Conservation (phyloP, 192 early-diverging fungal genomes). For the Thoreauomyces humboldtii region DNA sequence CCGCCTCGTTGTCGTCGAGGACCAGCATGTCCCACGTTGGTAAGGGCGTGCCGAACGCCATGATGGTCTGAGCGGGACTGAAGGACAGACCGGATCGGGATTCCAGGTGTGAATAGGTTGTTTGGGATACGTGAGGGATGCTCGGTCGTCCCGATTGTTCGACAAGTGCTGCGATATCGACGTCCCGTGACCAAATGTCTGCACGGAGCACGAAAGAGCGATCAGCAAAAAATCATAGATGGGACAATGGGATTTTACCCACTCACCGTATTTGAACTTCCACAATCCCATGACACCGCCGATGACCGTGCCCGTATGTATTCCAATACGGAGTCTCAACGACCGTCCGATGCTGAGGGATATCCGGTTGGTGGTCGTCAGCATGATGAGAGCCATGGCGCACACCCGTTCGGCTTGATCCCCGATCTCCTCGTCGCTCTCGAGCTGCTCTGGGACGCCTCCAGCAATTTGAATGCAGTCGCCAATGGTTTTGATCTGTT, state of each 20-base stretch:
- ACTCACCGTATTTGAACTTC: conserved; percentile 40
- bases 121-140: conserved; percentile 26
- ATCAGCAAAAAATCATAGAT: background rate
- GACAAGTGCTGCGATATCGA: conserved; percentile 32
- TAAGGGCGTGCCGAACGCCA: conserved; percentile 19
- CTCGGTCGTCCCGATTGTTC: conserved; percentile 29
- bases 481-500: conserved; percentile 39
- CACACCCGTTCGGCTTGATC: conserved; percentile 26
- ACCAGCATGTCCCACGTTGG: conserved; percentile 25
- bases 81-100: conserved; percentile 5
- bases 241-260: background rate
- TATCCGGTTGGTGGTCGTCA: conserved; percentile 16
- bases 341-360: conserved; percentile 3
- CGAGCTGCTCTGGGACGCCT: conserved; percentile 35
- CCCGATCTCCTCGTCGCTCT: conserved; percentile 11
- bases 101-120: conserved; percentile 23
- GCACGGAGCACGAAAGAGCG: background rate
- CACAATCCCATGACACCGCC: conserved; percentile 36
- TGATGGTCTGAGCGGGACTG: conserved; percentile 3
- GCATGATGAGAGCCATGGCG: conserved; percentile 25
- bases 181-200: conserved; percentile 41
- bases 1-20: conserved; percentile 7
- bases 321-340: conserved; percentile 28
- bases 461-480: conserved; percentile 37
- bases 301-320: conserved; percentile 37